Percentiles rank a stretch among this genome's conserved stretches.
Conservation (phyloP, 129 eudicot species). For the Saposhnikovia divaricata region DNA sequence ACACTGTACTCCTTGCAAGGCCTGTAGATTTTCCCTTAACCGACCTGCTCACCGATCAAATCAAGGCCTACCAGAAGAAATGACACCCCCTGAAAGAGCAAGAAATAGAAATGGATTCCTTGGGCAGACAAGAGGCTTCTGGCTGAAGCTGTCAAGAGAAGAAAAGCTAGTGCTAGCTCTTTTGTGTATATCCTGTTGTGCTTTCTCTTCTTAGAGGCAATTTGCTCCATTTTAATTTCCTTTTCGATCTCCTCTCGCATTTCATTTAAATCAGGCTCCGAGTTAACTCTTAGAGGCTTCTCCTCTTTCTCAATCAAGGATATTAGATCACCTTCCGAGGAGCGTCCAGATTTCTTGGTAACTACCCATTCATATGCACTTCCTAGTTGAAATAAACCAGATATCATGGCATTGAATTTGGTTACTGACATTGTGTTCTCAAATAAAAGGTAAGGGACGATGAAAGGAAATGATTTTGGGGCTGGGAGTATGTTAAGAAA, state of each 20-base stretch:
- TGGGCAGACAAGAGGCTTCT: conserved; percentile 89
- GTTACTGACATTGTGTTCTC: conserved; percentile 98
- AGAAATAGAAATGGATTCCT: conserved; percentile 92
- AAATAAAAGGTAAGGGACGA: conserved; percentile 82
- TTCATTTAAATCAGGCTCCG: conserved; percentile 45
- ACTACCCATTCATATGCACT: conserved; percentile 96
- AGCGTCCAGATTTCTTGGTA: conserved; percentile 93
- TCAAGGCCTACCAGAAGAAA: conserved; percentile 93
- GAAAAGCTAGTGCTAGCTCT: conserved; percentile 77
- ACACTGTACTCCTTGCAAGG: conserved; percentile 13
- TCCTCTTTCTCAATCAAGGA: conserved; percentile 44
- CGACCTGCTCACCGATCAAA: conserved; percentile 89
- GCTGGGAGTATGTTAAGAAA: conserved; percentile 88
- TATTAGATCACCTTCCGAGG: conserved; percentile 75
- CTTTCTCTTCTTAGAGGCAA: conserved; percentile 31
- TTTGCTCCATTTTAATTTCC: conserved; percentile 29
- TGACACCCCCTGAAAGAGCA: conserved; percentile 84
- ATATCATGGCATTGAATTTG: conserved; percentile 94
- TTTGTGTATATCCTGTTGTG: conserved; percentile 83
- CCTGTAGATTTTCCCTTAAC: conserved; percentile 12
- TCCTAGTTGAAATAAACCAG: conserved; percentile 89
- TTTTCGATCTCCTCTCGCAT: conserved; percentile 37
- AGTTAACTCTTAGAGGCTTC: conserved; percentile 26
- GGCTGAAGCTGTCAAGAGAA: conserved; percentile 71
- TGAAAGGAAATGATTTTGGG: conserved; percentile 83